Evolutionary conservation across 306 rosid genomes (phyloP).

Genomic region (Lotus japonicus): DNA sequence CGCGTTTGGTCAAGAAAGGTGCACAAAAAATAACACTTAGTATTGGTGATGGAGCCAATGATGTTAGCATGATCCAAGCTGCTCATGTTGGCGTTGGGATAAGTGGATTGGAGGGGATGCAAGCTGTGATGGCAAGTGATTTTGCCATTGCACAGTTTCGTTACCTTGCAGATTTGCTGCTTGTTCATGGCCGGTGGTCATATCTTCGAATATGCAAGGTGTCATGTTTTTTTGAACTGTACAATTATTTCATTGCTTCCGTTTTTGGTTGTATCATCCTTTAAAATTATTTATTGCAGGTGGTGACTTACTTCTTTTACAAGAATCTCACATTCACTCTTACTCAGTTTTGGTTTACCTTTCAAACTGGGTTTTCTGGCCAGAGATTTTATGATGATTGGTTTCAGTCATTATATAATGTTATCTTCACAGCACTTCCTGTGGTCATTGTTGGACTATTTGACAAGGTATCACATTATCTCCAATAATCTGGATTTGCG

Average conservation of each 20-base stretch:
- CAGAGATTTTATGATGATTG: slow-evolving; percentile 98
- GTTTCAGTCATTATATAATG: slow-evolving; percentile 90
- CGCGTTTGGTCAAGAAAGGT: slow-evolving; percentile 93
- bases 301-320: slow-evolving; percentile 85
- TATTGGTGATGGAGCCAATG: slow-evolving; percentile 99
- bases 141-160: slow-evolving; percentile 98
- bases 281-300: slow-evolving; percentile 51
- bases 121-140: slow-evolving; percentile 99
- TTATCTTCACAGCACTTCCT: slow-evolving; percentile 90
- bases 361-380: slow-evolving; percentile 97
- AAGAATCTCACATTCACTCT: slow-evolving; percentile 95
- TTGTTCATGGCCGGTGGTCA: slow-evolving; percentile 99
- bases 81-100: slow-evolving; percentile 98
- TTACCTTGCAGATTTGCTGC: slow-evolving; percentile 86
- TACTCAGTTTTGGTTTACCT: slow-evolving; percentile 98
- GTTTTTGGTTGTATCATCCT: neutral
- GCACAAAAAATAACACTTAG: slow-evolving; percentile 80
- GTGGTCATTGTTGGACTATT: slow-evolving; percentile 88
- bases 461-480: slow-evolving; percentile 65
- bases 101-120: slow-evolving; percentile 98
- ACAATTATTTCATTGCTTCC: neutral
- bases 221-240: slow-evolving; percentile 5
- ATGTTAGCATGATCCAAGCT: slow-evolving; percentile 99
- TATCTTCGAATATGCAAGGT: slow-evolving; percentile 98
- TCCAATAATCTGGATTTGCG: slow-evolving; percentile 6